Conservation (phyloP, 306 rosid species). For the Begonia peltatifolia region DNA sequence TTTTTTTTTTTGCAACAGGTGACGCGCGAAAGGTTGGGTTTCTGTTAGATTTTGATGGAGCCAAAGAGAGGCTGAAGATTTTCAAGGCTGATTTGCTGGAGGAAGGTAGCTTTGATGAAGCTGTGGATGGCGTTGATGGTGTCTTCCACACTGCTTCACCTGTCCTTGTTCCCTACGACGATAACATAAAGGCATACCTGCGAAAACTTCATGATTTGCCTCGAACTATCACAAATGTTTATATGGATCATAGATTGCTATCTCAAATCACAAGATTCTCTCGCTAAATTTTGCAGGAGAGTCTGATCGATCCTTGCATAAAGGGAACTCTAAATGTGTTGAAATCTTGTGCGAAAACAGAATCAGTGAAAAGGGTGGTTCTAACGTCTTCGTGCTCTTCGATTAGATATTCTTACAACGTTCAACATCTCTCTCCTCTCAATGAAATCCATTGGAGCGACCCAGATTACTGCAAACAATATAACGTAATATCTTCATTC, state of each 20-base stretch:
- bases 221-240: too few relatives aligned
- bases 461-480: constrained; percentile 50
- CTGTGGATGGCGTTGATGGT: constrained; percentile 52
- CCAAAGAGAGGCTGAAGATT: constrained; percentile 48
- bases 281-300: constrained; percentile 24
- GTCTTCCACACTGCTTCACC: constrained; percentile 86
- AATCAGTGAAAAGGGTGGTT: constrained; percentile 45
- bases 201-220: not conserved
- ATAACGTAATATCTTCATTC: constrained; percentile 26
- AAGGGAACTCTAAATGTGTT: constrained; percentile 57
- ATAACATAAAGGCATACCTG: constrained; percentile 39
- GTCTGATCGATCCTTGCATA: constrained; percentile 57
- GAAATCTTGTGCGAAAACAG: constrained; percentile 48
- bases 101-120: constrained; percentile 70
- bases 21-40: constrained; percentile 48
- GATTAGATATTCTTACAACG: constrained; percentile 54
- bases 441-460: constrained; percentile 82
- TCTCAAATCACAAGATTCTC: not conserved
- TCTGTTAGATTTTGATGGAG: constrained; percentile 44
- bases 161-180: constrained; percentile 40
- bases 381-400: constrained; percentile 79
- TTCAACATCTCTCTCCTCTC: constrained; percentile 38
- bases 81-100: constrained; percentile 43
- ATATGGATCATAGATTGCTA: too few relatives aligned
- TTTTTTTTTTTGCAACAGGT: constrained; percentile 8